Conservation (phyloP, 192 early-diverging fungal genomes). For the Coemansia sp. region DNA sequence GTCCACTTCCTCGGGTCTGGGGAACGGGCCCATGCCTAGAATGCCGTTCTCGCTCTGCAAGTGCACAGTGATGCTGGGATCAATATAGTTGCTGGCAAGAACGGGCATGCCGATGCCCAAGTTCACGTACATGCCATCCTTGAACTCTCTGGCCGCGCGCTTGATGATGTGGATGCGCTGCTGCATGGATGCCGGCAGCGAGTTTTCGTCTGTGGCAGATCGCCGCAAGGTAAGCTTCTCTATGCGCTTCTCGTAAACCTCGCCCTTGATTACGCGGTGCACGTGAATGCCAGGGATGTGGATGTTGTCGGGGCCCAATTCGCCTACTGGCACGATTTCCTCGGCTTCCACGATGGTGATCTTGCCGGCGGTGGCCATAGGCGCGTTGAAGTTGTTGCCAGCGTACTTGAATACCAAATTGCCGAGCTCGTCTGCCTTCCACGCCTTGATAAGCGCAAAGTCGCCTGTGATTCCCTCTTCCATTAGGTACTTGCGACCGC, state of each 20-base stretch:
- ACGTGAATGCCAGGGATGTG: conserved; percentile 75
- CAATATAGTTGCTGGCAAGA: conserved; percentile 72
- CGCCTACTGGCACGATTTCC: conserved; percentile 71
- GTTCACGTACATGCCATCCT: conserved; percentile 72
- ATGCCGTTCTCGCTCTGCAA: conserved; percentile 82
- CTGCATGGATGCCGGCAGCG: conserved; percentile 39
- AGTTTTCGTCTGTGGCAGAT: conserved; percentile 27
- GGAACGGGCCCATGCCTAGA: conserved; percentile 74
- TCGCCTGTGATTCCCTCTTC: conserved; percentile 76
- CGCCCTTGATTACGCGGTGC: conserved; percentile 68
- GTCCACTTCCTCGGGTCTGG: conserved; percentile 66
- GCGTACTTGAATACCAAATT: conserved; percentile 72
- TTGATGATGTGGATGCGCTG: conserved; percentile 69
- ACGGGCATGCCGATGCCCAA: conserved; percentile 81
- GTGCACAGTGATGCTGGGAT: conserved; percentile 65
- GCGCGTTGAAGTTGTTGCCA: conserved; percentile 75
- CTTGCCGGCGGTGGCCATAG: conserved; percentile 71
- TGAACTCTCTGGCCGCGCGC: conserved; percentile 75
- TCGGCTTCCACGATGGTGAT: conserved; percentile 79
- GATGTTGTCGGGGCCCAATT: conserved; percentile 66
- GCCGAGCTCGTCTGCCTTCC: conserved; percentile 77
- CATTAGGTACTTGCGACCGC: conserved; percentile 69
- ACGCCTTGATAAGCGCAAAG: conserved; percentile 77
- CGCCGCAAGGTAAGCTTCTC: conserved; percentile 61
- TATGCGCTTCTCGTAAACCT: conserved; percentile 71